Evolutionary conservation across 1,139 yeast genomes (phyloP), one percentile per base, ranked within the genome.

Genomic region (Pichia sp.): DNA sequence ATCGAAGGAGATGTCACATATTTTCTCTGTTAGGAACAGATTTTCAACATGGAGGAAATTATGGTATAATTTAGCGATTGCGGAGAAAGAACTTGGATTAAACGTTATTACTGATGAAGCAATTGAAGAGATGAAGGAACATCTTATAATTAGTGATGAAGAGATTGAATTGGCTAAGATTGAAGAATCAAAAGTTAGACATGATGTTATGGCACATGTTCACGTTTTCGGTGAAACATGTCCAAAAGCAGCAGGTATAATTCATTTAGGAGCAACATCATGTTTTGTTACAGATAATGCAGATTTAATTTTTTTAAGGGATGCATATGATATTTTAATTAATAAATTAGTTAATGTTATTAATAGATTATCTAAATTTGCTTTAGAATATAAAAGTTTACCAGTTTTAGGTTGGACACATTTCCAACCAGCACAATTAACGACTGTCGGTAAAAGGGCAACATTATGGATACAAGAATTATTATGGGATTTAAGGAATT

Each of bases 391-490:
- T 71, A 91, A 91, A 71, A 97, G 91, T 64, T 67, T 88, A 66
- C 98, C 99, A 35, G 96, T 89, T 37, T 76, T 91, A 53, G 99
- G 99, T 31, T 91, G 97, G 96, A 91, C 99, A 46, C 99, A 91
- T 67, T 91, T 91, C 77, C 99, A 91, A 69, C 99, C 99, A 18
- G 98, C 98, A 43, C 99, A 91, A 71, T 77, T 93, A 61, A 89
- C 97, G 50, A 91, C 99, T 34, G 95, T 91, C 48, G 99, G 99
- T 61, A 91, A 91, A 73, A 83, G 99, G 69, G 95, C 95, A 44
- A 86, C 96, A 38, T 72, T 91, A 59, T 91, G 98, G 98, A 72
- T 93, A 56, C 99, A 91, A 71, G 99, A 91, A 66, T 72, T 93
- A 56, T 72, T 91, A 58, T 91, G 98, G 98, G 99, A 91, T 68